phyloP scores from a whole-genome alignment of 1,284 basidiomycete species.

The Ceratobasidium sp. region DNA sequence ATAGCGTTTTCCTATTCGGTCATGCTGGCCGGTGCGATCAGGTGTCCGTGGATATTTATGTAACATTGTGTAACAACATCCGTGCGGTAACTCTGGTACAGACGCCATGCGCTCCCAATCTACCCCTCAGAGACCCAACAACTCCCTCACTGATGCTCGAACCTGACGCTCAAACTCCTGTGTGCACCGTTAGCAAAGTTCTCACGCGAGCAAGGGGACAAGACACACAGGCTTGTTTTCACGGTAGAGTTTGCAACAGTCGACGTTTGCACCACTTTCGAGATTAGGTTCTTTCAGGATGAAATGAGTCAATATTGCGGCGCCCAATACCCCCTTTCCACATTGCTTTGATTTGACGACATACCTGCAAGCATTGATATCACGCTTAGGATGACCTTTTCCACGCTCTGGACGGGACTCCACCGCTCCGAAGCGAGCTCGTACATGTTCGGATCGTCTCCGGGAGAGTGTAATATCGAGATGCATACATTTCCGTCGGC shows the following conservation, averaged over 20 bases:
- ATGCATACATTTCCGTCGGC: slow-evolving; percentile 76
- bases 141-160: slow-evolving; percentile 58
- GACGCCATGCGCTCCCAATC: slow-evolving; percentile 1
- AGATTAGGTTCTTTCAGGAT: slow-evolving; percentile 87
- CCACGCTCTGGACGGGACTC: slow-evolving; percentile 97
- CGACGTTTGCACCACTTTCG: slow-evolving; percentile 97
- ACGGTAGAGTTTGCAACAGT: slow-evolving; percentile 94
- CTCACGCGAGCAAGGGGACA: background rate
- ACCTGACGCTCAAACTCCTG: slow-evolving; percentile 62
- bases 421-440: slow-evolving; percentile 97
- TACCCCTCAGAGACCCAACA: slow-evolving; percentile 57
- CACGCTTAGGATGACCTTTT: slow-evolving; percentile 95
- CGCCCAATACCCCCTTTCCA: background rate
- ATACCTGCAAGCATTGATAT: slow-evolving; percentile 97
- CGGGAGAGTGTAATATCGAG: slow-evolving; percentile 96
- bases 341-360: slow-evolving; percentile 51
- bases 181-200: background rate
- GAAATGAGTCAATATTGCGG: background rate
- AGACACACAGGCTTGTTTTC: slow-evolving; percentile 74
- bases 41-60: background rate
- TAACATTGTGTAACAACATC: slow-evolving; percentile 11
- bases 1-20: background rate
- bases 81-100: background rate
- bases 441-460: slow-evolving; percentile 91
- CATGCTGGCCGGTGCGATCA: background rate